Percentiles rank a stretch among this genome's conserved stretches.
phyloP scores from a whole-genome alignment of 225 moss, liverwort and hornwort genomes.

The Anthoceros angustus region DNA sequence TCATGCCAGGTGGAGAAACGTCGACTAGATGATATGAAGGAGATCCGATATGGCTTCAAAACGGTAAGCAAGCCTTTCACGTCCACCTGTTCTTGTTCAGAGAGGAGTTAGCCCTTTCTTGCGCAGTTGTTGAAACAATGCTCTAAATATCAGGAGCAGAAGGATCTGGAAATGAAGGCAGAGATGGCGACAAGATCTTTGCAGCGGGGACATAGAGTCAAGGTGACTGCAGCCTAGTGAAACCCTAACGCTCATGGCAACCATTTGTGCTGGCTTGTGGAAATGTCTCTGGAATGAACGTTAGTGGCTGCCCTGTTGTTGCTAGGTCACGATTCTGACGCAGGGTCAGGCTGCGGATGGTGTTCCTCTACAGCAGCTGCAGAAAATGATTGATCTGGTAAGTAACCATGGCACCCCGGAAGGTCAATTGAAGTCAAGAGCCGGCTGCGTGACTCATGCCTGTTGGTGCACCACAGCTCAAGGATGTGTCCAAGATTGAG shows the following conservation, averaged over 20 bases:
- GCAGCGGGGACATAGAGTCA: constrained; percentile 25
- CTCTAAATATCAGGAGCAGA: constrained; percentile 17
- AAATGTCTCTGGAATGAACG: no score
- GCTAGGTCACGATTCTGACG: not conserved
- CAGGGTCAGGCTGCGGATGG: not conserved
- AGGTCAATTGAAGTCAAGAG: not conserved
- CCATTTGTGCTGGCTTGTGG: not conserved
- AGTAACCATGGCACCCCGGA: not conserved
- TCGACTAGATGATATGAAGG: constrained; percentile 69
- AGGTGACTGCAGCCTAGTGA: constrained; percentile 10
- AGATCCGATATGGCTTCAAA: constrained; percentile 67
- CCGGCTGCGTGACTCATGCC: not conserved
- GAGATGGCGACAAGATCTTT: constrained; percentile 29
- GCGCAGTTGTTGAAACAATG: not conserved
- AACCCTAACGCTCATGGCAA: not conserved
- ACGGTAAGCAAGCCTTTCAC: constrained; percentile 22
- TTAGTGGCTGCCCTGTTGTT: not conserved
- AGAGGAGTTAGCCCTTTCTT: not conserved
- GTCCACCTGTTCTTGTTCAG: not conserved
- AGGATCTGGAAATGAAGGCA: constrained; percentile 30
- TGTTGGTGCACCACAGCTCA: not conserved
- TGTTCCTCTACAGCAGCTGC: not conserved
- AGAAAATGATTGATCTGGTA: not conserved
- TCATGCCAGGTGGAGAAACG: constrained; percentile 42
- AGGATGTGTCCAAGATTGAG: not conserved